Evolutionary conservation across 2,329 filamentous ascomycete species (phyloP), one percentile per base, ranked within the genome.

Genomic region (Colletotrichum costaricense): DNA sequence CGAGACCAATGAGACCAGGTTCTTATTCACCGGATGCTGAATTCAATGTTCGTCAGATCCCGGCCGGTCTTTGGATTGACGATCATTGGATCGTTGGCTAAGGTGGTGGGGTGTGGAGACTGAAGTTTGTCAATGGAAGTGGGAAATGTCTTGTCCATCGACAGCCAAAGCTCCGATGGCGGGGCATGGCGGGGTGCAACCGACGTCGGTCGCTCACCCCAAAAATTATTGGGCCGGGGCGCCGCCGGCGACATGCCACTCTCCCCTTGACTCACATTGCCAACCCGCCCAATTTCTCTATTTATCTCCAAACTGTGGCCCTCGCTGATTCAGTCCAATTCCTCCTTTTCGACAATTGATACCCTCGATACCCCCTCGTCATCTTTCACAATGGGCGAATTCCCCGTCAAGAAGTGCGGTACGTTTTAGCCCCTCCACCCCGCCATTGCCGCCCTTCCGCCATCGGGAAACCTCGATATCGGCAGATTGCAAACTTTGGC

Each of bases 361-460:
- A 67, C 60, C 58, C 42, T 22, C 49, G 57, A 60, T 67, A 35
- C 52, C 35, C 59, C 38, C 22, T 33, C 59, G n/a, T 35, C 59
- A 26, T 54, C 46, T 6, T n/a, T 16, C 26, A 59, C 49, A 69
- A 74, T 74, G 76, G 75, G 84, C 76, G 83, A 86, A 82, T 88
- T 88, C 75, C 87, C 88, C 60, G 83, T 84, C 72, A 91, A 90
- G 85, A 91, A 90, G 82, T 89, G 88, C 84, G 88, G 88, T 89
- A 85, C 72, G 87, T 81, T 38, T 19, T 7, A 38, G 42, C 65
- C 73, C 62, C 59, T 78, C 63, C 73, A 57, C 63, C 75, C 66
- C 74, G 38, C 74, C 63, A 56, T 66, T 64, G 66, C 60, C 67
- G 49, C 54, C 65, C 59, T 35, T 73, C 59, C 22, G 69, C 69